Conservation (phyloP, 1,139 yeast species). For the Geotrichum bryndzae region DNA sequence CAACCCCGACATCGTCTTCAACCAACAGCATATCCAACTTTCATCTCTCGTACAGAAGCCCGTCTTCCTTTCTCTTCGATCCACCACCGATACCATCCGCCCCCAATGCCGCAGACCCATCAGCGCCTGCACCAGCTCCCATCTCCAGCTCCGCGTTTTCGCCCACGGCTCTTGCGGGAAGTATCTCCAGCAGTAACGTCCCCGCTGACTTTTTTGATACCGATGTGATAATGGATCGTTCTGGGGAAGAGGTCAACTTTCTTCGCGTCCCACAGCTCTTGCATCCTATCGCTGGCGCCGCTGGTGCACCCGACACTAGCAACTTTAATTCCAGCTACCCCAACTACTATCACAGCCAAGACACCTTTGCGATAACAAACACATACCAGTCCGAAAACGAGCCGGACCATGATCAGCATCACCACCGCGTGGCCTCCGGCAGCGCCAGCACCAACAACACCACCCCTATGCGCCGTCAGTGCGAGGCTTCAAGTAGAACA, state of each 20-base stretch:
- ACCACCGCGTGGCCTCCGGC: neutral
- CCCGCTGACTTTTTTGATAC: constrained; percentile 4
- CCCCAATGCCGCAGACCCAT: neutral
- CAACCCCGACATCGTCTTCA: neutral
- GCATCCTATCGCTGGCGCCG: neutral
- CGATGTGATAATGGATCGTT: constrained; percentile 2
- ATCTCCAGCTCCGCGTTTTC: neutral
- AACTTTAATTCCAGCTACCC: constrained; percentile 2
- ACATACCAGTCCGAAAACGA: constrained; percentile 3
- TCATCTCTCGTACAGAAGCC: neutral
- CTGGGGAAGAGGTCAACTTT: constrained; percentile 10
- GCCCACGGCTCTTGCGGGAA: neutral
- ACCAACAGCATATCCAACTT: neutral
- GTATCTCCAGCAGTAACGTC: neutral
- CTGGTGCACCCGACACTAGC: constrained; percentile 4
- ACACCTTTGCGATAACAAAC: constrained; percentile 4
- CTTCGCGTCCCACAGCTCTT: neutral
- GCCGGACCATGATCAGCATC: neutral
- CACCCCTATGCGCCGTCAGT: neutral
- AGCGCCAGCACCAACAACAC: neutral
- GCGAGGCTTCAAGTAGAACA: neutral
- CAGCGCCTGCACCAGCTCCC: neutral
- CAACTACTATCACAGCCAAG: constrained; percentile 3
- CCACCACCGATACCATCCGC: neutral
- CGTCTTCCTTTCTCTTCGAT: neutral